Percentiles rank a stretch among this genome's conserved stretches.
These are phyloP conservation scores for Larix sibirica DNA, from an alignment of 83 land plant species.

Conservation along the genomic window DNA sequence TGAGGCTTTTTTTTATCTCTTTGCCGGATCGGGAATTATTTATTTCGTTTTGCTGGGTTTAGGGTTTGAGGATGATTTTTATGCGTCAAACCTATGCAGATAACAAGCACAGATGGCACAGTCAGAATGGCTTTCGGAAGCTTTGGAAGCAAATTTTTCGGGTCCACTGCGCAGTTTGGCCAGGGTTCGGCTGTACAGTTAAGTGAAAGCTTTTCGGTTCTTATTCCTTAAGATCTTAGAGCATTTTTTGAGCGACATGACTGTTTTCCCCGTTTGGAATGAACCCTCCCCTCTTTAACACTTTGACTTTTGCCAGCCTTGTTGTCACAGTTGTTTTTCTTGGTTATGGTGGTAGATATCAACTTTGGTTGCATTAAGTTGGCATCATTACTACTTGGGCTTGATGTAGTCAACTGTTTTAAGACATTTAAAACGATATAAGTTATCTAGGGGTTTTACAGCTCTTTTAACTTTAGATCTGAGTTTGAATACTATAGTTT, in stretches of 20 bases:
- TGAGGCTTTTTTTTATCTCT: neutral
- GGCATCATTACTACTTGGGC: no score
- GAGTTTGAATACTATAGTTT: neutral
- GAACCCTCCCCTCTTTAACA: neutral
- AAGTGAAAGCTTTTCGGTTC: neutral
- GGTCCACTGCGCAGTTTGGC: neutral
- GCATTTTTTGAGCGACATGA: neutral
- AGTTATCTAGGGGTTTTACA: no score
- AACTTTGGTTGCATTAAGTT: no score
- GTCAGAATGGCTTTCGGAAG: slow-evolving; percentile 6
- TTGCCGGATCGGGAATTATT: neutral
- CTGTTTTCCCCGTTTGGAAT: neutral
- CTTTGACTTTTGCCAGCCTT: neutral
- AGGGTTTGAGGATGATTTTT: neutral
- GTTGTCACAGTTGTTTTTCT: neutral
- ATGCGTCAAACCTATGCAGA: neutral
- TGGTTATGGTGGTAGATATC: no score
- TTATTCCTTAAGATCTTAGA: neutral
- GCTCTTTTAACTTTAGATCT: neutral
- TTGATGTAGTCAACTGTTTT: no score
- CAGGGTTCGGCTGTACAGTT: slow-evolving; percentile 4
- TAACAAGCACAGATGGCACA: neutral
- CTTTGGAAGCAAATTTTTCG: slow-evolving; percentile 1
- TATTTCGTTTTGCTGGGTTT: neutral
- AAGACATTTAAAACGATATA: no score